Evolutionary conservation across 2,329 filamentous ascomycete species (phyloP).

Genomic region (Botrytis tulipae): DNA sequence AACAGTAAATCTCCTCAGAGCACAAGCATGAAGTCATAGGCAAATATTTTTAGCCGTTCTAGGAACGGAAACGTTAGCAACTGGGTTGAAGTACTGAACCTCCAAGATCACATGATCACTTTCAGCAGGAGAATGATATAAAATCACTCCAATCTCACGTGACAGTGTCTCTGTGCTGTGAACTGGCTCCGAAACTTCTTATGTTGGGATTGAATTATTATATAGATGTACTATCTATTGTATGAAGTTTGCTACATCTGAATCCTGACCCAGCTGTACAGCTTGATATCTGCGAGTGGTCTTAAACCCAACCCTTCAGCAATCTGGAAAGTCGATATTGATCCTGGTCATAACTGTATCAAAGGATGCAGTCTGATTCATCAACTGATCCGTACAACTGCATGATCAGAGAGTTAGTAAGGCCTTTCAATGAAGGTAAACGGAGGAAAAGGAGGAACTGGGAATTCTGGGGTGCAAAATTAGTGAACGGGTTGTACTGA

Average conservation of each 20-base stretch:
- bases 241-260: background rate
- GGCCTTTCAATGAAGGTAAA: background rate
- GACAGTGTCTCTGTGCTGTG: background rate
- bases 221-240: background rate
- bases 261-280: background rate
- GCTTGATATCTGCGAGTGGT: background rate
- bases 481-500: background rate
- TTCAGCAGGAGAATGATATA: background rate
- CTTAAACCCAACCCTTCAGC: background rate
- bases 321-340: slow-evolving; percentile 1
- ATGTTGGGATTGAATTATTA: background rate
- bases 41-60: background rate
- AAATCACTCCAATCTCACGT: background rate
- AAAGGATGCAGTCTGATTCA: slow-evolving; percentile 3
- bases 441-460: background rate
- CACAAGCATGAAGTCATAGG: background rate
- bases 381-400: slow-evolving; percentile 1
- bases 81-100: background rate
- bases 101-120: background rate
- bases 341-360: slow-evolving; percentile 2
- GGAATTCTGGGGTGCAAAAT: background rate
- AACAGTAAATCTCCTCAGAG: background rate
- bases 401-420: background rate
- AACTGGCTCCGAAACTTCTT: background rate
- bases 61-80: background rate